Conservation (phyloP, 225 moss, liverwort and hornwort species). For the Antitrichia curtipendula region DNA sequence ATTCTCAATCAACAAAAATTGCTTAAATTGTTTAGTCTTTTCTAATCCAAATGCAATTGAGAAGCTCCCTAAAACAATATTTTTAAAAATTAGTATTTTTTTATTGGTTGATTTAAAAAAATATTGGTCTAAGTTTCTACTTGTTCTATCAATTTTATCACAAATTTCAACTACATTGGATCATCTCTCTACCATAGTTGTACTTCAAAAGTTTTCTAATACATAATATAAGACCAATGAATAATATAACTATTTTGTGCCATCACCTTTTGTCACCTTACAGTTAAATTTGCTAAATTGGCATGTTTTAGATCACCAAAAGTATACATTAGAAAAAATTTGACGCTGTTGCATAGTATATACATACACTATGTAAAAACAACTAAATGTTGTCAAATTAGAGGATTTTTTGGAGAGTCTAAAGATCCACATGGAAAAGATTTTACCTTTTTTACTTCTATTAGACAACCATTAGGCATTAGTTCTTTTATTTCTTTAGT, state of each 20-base stretch:
- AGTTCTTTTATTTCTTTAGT: too few relatives aligned
- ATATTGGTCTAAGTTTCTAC: background rate
- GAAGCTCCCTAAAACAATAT: background rate
- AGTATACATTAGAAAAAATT: too few relatives aligned
- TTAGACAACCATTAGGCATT: too few relatives aligned
- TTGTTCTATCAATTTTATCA: background rate
- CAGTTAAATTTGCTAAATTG: background rate
- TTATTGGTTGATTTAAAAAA: background rate
- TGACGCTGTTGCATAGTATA: too few relatives aligned
- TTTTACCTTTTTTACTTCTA: too few relatives aligned
- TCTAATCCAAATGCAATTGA: background rate
- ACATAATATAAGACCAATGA: background rate
- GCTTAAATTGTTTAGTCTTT: accelerated
- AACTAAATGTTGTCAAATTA: too few relatives aligned
- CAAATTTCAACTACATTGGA: background rate
- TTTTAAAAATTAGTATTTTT: background rate
- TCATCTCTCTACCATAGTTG: background rate
- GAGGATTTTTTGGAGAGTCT: too few relatives aligned
- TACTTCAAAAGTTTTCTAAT: background rate
- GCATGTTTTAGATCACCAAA: background rate
- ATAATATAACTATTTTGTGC: background rate
- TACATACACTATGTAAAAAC: too few relatives aligned
- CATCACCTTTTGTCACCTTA: background rate
- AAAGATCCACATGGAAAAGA: too few relatives aligned
- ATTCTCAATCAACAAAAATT: background rate